Base-by-base conservation (phyloP, 2,329 filamentous ascomycete genomes). In the Botryosphaeria dothidea region DNA sequence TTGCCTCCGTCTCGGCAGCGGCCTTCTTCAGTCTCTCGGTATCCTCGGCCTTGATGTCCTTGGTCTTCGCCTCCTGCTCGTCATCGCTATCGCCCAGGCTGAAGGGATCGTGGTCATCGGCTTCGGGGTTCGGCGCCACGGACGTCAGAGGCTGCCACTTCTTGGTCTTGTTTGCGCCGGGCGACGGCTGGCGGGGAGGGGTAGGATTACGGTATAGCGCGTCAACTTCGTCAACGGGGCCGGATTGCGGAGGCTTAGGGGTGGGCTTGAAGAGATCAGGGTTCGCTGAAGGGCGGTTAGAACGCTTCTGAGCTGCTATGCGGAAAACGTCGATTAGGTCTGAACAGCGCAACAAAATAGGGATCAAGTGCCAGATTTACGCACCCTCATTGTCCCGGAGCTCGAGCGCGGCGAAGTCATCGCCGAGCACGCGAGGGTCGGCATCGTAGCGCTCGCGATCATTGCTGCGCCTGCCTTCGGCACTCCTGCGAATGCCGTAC, bases 91-190 rank as follows among this genome's bases (percentile, higher is more conserved):
- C 94, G 4, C 95, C 95, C 15, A 99, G 85, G 73, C 93, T 97
- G 80, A 99, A 99, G 0, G 95, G 95, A 74, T 99, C 95, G 71
- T 97, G 94, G 70, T 98, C 82, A 23, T 80, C 93, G 19, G 86
- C 85, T 67, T 97, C 90, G 15, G 94, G 93, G 68, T 87, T 90
- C 1, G 93, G 92, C 68, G 96, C 92, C 15, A 97, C 88, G 0
- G 90, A 85, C 13, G 93, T 92, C 71, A 99, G 82, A 9, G 95
- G 94, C 78, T 99, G 94, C 95, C 95, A 99, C 81, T 99, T 99
- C 85, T 93, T 97, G 51, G 86, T 79, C 80, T 93, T 95, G 69
- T 41, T 45, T 6, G 58, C 57, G 81, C 79, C 54, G 25, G 71
- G 69, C n/a, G 60, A 54, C 27, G 64, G 65, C 66, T 72, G 74